Conservation (phyloP, 2,329 filamentous ascomycete species). For the Trichoderma sp. region DNA sequence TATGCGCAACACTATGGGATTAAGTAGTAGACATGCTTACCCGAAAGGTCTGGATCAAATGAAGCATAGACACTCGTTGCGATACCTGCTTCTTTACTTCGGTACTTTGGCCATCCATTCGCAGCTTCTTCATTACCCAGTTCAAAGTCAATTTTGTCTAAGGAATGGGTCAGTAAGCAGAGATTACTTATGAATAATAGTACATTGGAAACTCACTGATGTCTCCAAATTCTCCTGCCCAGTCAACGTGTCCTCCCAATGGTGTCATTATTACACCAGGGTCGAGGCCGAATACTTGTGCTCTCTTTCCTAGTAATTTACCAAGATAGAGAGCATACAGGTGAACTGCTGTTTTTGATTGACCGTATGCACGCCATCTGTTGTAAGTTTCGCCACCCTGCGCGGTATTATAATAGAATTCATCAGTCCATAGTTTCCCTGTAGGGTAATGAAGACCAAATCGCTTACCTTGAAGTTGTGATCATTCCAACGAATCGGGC, state of each 20-base stretch:
- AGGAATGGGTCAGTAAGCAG: not conserved
- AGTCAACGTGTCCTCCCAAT: conserved; percentile 29
- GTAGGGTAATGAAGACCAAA: not conserved
- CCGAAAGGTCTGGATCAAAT: not conserved
- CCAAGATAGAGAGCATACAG: not conserved
- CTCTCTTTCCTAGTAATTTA: conserved; percentile 34
- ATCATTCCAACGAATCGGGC: not conserved
- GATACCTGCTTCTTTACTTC: not conserved
- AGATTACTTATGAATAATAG: not conserved
- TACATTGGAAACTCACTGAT: not conserved
- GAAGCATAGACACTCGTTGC: not conserved
- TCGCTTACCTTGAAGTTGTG: not conserved
- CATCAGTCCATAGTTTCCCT: not conserved
- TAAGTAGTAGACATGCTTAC: not conserved
- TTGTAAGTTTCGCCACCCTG: not conserved
- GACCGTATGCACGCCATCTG: not conserved
- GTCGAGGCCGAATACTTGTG: conserved; percentile 38
- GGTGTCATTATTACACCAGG: conserved; percentile 36
- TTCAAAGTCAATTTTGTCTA: not conserved
- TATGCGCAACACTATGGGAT: not conserved
- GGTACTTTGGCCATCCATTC: conserved; percentile 3
- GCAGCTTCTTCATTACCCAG: not conserved
- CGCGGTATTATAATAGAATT: not conserved
- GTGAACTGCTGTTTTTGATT: not conserved
- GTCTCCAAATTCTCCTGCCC: not conserved